Percentiles rank a stretch among this genome's conserved stretches.
These are phyloP conservation scores for Neoconidiobolus thromboides DNA, from an alignment of 371 early-diverging fungal species.

Conservation along the genomic window DNA sequence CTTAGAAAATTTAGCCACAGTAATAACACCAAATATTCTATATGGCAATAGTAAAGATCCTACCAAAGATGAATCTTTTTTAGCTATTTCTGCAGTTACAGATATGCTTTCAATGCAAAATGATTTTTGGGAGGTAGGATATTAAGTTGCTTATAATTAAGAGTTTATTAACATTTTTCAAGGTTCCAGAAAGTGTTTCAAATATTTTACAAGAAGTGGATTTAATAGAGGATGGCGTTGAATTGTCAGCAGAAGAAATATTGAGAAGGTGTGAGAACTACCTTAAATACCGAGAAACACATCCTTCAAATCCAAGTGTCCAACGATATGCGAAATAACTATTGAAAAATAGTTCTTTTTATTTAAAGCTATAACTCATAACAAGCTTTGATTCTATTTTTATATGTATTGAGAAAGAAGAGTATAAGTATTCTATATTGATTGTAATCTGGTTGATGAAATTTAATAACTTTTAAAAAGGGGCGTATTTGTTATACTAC, in stretches of 20 bases:
- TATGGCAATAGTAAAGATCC: conserved; percentile 71
- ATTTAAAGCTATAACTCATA: no score
- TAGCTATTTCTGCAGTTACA: conserved; percentile 52
- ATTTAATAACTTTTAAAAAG: no score
- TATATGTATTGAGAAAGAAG: no score
- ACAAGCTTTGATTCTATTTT: no score
- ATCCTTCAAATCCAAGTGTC: background rate
- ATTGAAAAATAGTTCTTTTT: no score
- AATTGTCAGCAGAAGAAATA: conserved; percentile 35
- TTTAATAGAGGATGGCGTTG: conserved; percentile 29
- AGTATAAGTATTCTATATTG: no score
- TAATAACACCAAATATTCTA: conserved; percentile 82
- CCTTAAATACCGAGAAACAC: conserved; percentile 11
- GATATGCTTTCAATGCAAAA: conserved; percentile 53
- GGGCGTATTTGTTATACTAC: no score
- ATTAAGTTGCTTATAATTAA: no score
- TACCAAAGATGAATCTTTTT: conserved; percentile 47
- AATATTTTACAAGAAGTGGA: conserved; percentile 32
- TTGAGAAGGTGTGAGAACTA: conserved; percentile 38
- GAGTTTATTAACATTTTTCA: background rate
- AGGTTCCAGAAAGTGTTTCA: conserved; percentile 47
- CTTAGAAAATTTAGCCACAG: conserved; percentile 68
- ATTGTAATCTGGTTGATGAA: no score
- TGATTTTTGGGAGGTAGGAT: conserved; percentile 43
- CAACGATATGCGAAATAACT: no score